These are phyloP conservation scores for Rhinocladiella similis DNA, from an alignment of 2,329 filamentous ascomycete species.

Conservation along the genomic window DNA sequence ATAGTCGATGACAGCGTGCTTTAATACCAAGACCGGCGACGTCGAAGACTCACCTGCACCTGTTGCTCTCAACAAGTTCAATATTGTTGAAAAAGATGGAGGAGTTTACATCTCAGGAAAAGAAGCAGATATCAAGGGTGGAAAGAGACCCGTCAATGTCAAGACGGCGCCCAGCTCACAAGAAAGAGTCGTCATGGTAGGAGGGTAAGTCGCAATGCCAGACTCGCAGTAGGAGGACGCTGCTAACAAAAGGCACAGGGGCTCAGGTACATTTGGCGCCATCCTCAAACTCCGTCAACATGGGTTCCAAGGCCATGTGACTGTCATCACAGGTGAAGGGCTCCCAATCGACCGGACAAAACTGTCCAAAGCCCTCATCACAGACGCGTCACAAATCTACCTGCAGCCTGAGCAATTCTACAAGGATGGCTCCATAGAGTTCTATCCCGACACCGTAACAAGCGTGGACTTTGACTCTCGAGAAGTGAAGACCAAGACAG, in stretches of 20 bases:
- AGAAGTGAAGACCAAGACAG: constrained; percentile 71
- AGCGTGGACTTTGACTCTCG: constrained; percentile 74
- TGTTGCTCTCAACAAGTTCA: constrained; percentile 81
- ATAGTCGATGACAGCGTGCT: constrained; percentile 68
- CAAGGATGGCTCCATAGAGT: constrained; percentile 59
- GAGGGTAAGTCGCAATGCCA: constrained; percentile 53
- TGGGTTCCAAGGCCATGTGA: constrained; percentile 77
- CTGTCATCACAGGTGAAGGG: constrained; percentile 81
- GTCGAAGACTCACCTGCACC: constrained; percentile 93
- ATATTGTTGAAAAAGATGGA: constrained; percentile 76
- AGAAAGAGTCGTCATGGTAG: constrained; percentile 79
- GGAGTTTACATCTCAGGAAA: constrained; percentile 82
- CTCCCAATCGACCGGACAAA: constrained; percentile 91
- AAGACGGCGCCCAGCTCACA: constrained; percentile 62
- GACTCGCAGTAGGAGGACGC: constrained; percentile 5
- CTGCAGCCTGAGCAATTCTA: constrained; percentile 79
- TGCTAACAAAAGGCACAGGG: constrained; percentile 47
- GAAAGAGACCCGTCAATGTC: constrained; percentile 71
- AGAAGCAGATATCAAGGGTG: constrained; percentile 73
- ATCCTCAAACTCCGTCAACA: constrained; percentile 80
- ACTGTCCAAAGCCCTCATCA: constrained; percentile 87
- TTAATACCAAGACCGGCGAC: constrained; percentile 84
- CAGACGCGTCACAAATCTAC: constrained; percentile 75
- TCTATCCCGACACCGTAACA: constrained; percentile 63
- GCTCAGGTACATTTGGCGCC: constrained; percentile 78